Conservation (phyloP, 305 asterid species). For the Solanum hybrid region DNA sequence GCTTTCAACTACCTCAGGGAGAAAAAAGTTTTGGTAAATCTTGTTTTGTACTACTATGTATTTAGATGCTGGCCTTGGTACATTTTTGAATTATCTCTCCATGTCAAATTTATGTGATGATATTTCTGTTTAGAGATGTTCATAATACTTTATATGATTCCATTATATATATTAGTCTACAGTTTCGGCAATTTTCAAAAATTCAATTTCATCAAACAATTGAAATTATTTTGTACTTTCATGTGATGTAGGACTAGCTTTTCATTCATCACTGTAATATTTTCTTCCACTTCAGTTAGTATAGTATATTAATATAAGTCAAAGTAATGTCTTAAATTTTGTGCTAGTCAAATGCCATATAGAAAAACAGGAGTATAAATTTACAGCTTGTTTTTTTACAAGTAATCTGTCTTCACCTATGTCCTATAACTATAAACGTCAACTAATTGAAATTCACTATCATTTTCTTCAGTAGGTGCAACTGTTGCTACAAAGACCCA, state of each 20-base stretch:
- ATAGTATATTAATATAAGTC: background rate
- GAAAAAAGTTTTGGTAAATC: constrained; percentile 71
- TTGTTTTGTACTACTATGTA: constrained; percentile 10
- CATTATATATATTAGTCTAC: background rate
- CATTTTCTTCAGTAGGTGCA: background rate
- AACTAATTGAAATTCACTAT: background rate
- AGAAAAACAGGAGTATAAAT: background rate
- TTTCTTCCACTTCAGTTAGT: background rate
- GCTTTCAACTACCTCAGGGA: constrained; percentile 92
- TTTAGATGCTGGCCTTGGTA: background rate
- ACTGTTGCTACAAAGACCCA: background rate
- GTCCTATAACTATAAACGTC: background rate
- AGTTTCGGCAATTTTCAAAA: background rate
- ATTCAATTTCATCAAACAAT: background rate
- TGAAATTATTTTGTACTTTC: background rate
- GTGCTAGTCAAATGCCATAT: background rate
- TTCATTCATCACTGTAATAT: background rate
- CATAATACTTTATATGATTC: background rate
- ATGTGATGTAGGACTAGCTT: background rate
- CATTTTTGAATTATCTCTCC: background rate
- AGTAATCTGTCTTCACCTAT: background rate
- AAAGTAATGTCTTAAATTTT: background rate
- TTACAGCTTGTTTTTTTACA: background rate
- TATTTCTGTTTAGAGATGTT: background rate
- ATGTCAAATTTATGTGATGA: background rate